phyloP scores from a whole-genome alignment of 78 protist species.

The Speleostelium caveatum region DNA sequence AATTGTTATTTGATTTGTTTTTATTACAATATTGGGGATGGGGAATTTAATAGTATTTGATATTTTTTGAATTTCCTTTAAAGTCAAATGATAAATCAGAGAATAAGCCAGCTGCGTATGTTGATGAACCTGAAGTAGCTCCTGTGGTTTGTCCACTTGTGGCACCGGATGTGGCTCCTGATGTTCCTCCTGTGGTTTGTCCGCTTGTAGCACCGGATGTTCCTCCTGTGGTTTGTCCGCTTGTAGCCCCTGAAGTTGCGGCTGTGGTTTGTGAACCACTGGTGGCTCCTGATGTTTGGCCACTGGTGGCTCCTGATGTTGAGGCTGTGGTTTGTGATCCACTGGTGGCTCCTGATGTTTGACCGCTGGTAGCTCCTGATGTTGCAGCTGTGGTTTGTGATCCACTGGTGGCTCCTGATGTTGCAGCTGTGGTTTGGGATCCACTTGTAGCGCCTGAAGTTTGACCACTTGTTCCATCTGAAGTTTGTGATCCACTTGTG shows the following conservation, averaged over 20 bases:
- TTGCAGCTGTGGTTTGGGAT: neutral
- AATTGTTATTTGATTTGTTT: too few relatives aligned
- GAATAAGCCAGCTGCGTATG: too few relatives aligned
- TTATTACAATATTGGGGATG: too few relatives aligned
- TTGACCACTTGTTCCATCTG: slow-evolving; percentile 6
- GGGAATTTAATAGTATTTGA: too few relatives aligned
- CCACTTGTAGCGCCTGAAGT: slow-evolving; percentile 28
- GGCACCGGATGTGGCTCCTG: neutral
- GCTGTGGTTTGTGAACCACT: neutral
- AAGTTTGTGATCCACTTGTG: neutral
- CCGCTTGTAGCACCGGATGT: neutral
- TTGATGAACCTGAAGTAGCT: too few relatives aligned
- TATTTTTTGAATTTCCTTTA: too few relatives aligned
- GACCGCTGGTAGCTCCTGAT: slow-evolving; percentile 7
- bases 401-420: neutral
- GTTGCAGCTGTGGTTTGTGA: neutral
- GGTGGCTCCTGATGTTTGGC: neutral
- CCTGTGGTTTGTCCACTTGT: too few relatives aligned
- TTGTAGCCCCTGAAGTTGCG: neutral
- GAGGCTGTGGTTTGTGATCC: neutral
- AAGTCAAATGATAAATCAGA: too few relatives aligned
- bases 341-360: slow-evolving; percentile 7
- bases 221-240: neutral
- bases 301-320: neutral
- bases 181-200: neutral